These are phyloP conservation scores for Leccinellum luteum DNA, from an alignment of 768 basidiomycete species.

Conservation along the genomic window DNA sequence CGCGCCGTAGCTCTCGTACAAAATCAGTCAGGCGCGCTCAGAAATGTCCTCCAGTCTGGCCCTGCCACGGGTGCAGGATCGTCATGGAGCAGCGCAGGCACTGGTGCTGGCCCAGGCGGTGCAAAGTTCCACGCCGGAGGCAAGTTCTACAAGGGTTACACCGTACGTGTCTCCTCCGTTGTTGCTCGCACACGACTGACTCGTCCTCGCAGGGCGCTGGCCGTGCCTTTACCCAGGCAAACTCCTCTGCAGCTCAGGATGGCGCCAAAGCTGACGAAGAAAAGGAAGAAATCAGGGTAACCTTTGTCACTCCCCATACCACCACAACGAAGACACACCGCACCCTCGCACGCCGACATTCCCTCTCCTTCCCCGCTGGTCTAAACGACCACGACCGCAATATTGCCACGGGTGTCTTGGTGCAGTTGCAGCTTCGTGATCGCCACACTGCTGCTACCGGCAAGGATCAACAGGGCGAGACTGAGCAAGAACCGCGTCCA, in stretches of 20 bases:
- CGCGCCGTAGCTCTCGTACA: conserved; percentile 77
- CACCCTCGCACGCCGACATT: conserved; percentile 55
- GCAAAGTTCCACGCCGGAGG: conserved; percentile 71
- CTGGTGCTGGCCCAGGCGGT: conserved; percentile 60
- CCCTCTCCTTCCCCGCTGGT: conserved; percentile 49
- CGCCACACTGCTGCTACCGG: conserved; percentile 44
- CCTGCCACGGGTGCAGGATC: conserved; percentile 46
- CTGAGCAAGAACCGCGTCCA: conserved; percentile 24
- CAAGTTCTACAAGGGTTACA: conserved; percentile 67
- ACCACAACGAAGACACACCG: conserved; percentile 37
- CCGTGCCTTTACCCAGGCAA: conserved; percentile 71
- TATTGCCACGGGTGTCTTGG: conserved; percentile 51
- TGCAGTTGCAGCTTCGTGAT: conserved; percentile 62
- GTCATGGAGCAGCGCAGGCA: conserved; percentile 52
- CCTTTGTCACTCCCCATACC: conserved; percentile 30
- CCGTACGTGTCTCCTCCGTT: conserved; percentile 41
- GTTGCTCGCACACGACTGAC: conserved; percentile 1
- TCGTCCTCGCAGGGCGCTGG: conserved; percentile 54
- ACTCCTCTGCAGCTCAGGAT: conserved; percentile 57
- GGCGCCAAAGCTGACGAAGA: conserved; percentile 54
- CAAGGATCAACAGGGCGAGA: conserved; percentile 18
- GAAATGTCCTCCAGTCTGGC: conserved; percentile 70
- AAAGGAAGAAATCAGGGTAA: conserved; percentile 44
- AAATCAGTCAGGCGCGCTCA: conserved; percentile 62
- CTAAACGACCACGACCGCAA: conserved; percentile 33